A percentile compares a stretch with the other conserved stretches of the same genome.
Conservation (phyloP, 2,329 filamentous ascomycete species). For the Aschersonia sp. region DNA sequence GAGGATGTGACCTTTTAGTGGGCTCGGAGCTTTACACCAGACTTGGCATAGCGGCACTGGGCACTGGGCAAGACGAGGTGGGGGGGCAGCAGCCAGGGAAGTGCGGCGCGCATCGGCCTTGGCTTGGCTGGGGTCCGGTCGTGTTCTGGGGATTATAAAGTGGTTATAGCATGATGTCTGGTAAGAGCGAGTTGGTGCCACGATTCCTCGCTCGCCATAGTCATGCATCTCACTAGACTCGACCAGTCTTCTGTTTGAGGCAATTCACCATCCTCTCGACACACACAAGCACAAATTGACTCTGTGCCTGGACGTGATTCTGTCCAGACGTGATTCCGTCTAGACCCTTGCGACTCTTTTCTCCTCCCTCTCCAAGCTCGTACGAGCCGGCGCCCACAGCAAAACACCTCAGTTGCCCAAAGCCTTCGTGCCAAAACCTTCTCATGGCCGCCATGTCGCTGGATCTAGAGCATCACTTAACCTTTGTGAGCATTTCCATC, state of each 20-base stretch:
- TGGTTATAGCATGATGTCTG: too few relatives aligned
- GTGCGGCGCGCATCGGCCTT: conserved; percentile 4
- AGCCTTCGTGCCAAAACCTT: conserved; percentile 1
- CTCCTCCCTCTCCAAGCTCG: too few relatives aligned
- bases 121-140: background rate
- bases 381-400: too few relatives aligned
- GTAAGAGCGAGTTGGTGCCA: too few relatives aligned
- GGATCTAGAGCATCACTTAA: conserved; percentile 68
- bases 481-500: conserved; percentile 47
- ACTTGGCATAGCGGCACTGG: background rate
- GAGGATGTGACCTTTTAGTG: background rate
- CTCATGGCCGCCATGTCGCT: conserved; percentile 39
- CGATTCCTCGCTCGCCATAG: too few relatives aligned
- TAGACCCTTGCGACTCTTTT: too few relatives aligned
- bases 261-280: too few relatives aligned
- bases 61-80: conserved; percentile 3
- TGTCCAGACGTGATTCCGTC: too few relatives aligned
- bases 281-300: too few relatives aligned
- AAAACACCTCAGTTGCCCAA: background rate
- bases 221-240: too few relatives aligned
- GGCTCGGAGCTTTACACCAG: background rate
- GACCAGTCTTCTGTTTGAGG: too few relatives aligned
- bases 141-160: background rate
- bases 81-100: conserved; percentile 1
- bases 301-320: too few relatives aligned